Percentiles rank a stretch among this genome's conserved stretches.
Evolutionary conservation across 2,329 filamentous ascomycete species (phyloP).

Genomic region (Thelonectria rubi): DNA sequence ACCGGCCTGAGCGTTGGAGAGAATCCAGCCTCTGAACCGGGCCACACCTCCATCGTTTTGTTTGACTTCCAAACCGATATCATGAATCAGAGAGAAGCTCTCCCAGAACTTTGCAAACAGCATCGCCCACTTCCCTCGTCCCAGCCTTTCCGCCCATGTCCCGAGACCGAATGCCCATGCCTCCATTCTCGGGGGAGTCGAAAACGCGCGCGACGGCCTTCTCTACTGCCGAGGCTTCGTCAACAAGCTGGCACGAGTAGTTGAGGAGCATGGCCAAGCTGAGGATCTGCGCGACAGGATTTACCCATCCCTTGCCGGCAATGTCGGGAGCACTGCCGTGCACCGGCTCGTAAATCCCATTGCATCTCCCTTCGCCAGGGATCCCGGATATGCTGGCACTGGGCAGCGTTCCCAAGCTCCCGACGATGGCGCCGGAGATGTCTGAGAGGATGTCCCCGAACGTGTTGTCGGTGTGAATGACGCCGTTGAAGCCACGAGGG

Average conservation of each 20-base stretch:
- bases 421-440: slow-evolving; percentile 55
- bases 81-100: slow-evolving; percentile 8
- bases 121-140: slow-evolving; percentile 75
- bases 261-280: slow-evolving; percentile 79
- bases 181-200: slow-evolving; percentile 57
- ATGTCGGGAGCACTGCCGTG: slow-evolving; percentile 80
- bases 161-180: slow-evolving; percentile 64
- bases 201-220: slow-evolving; percentile 70
- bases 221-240: slow-evolving; percentile 71
- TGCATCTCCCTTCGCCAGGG: slow-evolving; percentile 54
- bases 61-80: neutral
- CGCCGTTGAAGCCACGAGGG: slow-evolving; percentile 56
- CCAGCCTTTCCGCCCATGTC: slow-evolving; percentile 72
- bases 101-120: slow-evolving; percentile 44
- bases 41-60: neutral
- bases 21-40: too few species aligned
- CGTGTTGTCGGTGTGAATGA: slow-evolving; percentile 58
- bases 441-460: slow-evolving; percentile 60
- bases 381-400: slow-evolving; percentile 56
- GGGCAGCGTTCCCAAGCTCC: slow-evolving; percentile 56
- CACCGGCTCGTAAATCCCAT: slow-evolving; percentile 81
- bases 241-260: slow-evolving; percentile 71
- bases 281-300: slow-evolving; percentile 76
- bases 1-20: too few species aligned
- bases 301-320: slow-evolving; percentile 74